Evolutionary conservation across 148 eudicot genomes (phyloP), one percentile per base, ranked within the genome.

Genomic region (Rhododendron kiyosumense): DNA sequence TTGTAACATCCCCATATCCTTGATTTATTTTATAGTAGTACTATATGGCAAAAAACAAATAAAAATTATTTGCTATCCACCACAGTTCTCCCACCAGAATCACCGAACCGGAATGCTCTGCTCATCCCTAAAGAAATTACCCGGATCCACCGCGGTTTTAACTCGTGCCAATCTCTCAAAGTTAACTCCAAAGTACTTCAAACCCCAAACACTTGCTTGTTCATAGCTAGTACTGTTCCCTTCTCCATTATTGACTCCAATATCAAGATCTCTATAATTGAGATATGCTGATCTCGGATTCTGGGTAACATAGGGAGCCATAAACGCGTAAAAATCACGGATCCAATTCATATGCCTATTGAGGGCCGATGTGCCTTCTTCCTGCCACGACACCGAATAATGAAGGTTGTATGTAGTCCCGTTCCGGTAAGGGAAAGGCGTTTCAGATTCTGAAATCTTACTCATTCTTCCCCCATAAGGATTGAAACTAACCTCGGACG

Each of bases 401-500:
- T 85, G 82, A 12, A 85, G 63, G 8, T 77, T 76, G 82, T 18
- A 74, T 5, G 75, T 2, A 6, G 28, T 67, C 48, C 69, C 71
- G 6, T 38, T n/a, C 7, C 86, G 24, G 12, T 78, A 67, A 3
- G 86, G 74, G 54, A 76, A 85, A 11, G 86, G 86, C 3, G 61
- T 85, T 43, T 32, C 82, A 4, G 82, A 2, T 9, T 2, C 74
- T 0, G 57, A 38, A 52, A 85, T 77, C 41, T 85, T 38, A 18
- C 11, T 18, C 82, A 85, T 52, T n/a, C 26, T 78, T 38, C 82
- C 82, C 2, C 86, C 86, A 43, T 24, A 85, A 0, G 86, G 73
- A 43, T 49, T 78, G 15, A 76, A 57, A 4, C 45, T 6, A 9
- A 78, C 5, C 57, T 43, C n/a, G 3, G 74, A 28, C 2, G 5